Conservation (phyloP, 345 rosid genomes). For the Odontarrhena argentea region DNA sequence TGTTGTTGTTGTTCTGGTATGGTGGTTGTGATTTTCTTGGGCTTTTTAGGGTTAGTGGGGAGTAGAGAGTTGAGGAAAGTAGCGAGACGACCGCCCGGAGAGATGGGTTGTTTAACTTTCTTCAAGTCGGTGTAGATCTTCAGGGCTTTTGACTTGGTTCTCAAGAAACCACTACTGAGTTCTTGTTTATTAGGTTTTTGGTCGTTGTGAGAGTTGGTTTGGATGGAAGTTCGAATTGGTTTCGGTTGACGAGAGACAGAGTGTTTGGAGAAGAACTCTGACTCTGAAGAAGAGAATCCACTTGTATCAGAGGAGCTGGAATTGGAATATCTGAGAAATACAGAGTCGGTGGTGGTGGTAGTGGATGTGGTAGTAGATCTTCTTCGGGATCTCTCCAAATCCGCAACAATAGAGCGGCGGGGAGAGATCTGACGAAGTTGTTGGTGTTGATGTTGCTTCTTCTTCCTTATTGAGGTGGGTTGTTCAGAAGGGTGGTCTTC, state of each 20-base stretch:
- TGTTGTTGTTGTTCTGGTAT: conserved; percentile 38
- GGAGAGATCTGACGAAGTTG: conserved; percentile 25
- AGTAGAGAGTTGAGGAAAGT: conserved; percentile 74
- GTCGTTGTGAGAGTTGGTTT: conserved; percentile 7
- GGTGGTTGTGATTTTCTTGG: conserved; percentile 37
- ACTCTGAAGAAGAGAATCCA: conserved; percentile 77
- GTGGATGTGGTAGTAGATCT: conserved; percentile 12
- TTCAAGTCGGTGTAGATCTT: conserved; percentile 82
- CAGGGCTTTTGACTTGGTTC: conserved; percentile 76
- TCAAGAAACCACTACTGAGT: conserved; percentile 55
- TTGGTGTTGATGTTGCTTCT: not conserved
- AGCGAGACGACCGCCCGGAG: conserved; percentile 81
- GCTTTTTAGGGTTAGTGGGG: conserved; percentile 52
- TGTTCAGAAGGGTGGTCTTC: conserved; percentile 42
- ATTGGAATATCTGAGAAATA: conserved; percentile 50
- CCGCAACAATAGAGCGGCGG: conserved; percentile 54
- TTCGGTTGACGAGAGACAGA: conserved; percentile 43
- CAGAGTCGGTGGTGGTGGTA: conserved; percentile 35
- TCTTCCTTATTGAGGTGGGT: conserved; percentile 9
- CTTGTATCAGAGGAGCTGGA: conserved; percentile 81
- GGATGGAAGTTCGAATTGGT: conserved; percentile 54
- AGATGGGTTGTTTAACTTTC: conserved; percentile 84
- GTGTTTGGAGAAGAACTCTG: conserved; percentile 52
- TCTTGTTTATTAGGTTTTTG: conserved; percentile 46
- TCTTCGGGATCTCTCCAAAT: conserved; percentile 39